Evolutionary conservation across 768 basidiomycete genomes (phyloP).

Genomic region (Mycena latifolia): DNA sequence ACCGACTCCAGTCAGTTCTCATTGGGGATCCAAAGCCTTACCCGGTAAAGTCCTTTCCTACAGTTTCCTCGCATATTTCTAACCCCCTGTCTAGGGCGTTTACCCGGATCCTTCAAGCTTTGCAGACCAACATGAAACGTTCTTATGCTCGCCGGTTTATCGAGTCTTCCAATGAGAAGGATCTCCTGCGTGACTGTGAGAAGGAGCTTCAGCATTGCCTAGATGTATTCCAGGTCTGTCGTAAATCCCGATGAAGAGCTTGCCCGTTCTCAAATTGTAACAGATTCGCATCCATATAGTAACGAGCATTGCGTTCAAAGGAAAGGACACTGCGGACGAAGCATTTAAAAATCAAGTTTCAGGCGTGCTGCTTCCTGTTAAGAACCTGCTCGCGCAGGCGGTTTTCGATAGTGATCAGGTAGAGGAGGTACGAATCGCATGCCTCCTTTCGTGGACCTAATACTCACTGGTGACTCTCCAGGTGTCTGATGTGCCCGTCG

Average conservation of each 20-base stretch:
- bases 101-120: conserved; percentile 30
- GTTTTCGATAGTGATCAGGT: neutral
- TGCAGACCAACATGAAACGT: conserved; percentile 17
- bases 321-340: conserved; percentile 27
- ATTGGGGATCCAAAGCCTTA: conserved; percentile 20
- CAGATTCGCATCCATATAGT: conserved; percentile 30
- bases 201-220: conserved; percentile 37
- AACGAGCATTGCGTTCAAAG: conserved; percentile 22
- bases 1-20: conserved; percentile 11
- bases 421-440: neutral
- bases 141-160: conserved; percentile 29
- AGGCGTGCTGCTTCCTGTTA: conserved; percentile 24
- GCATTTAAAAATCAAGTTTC: conserved; percentile 21
- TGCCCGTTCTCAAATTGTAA: neutral
- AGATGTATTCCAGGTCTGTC: conserved; percentile 32
- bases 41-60: conserved; percentile 10
- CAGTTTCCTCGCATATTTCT: conserved; percentile 6
- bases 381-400: conserved; percentile 10
- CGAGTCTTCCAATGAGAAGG: conserved; percentile 14
- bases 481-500: conserved; percentile 14
- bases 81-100: conserved; percentile 15
- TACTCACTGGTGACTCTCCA: neutral
- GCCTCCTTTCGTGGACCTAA: neutral
- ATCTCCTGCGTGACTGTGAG: conserved; percentile 31
- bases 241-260: neutral